Base-by-base conservation (phyloP, 176 grass and related monocot genomes). In the Avena atlantica region DNA sequence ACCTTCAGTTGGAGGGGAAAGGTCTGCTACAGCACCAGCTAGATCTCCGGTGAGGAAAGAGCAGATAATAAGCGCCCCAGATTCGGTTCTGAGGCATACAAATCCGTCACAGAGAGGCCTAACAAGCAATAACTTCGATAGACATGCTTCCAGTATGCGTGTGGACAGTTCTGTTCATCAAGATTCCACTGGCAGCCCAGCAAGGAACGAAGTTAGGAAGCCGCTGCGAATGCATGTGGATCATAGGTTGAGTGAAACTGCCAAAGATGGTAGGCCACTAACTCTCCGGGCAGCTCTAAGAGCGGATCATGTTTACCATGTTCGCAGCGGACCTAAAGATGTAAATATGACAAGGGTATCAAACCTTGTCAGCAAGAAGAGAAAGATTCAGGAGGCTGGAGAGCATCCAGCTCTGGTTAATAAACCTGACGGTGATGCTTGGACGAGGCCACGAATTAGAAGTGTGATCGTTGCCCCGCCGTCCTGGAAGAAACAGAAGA, bases 331-430 rank as follows among this genome's bases (percentile, higher is more conserved):
- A 31, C 9, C 73, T 17, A 78, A 75, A 23, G 70, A 89, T 87
- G 42, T 45, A 45, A 37, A 77, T 55, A 40, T 60, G 11, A 42
- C 60, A 14, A 70, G 68, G 52, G 82, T 94, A 27, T 69, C 12
- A 79, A 86, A 87, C 37, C 75, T 89, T 42, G 62, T 86, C 10
- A 80, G 75, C 51, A 70, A 87, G 70, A 95, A 90, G 86, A 92
- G 87, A 77, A 84, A 69, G 15, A 82, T 89, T n/a, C 84, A 51
- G 88, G 88, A 92, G 37, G 34, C 45, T 86, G 74, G 10, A 47
- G 64, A 82, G n/a, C 47, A 60, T 53, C 64, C 52, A 52, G 34
- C 66, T 73, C 58, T 72, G 24, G 27, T 52, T 34, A 64, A 81
- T 73, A 62, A 57, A 20, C 83, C 60, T 74, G 86, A 67, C 24